A percentile compares a stretch with the other conserved stretches of the same genome.
Conservation (phyloP, 1,284 basidiomycete genomes). For the Hymenochaete sp. region DNA sequence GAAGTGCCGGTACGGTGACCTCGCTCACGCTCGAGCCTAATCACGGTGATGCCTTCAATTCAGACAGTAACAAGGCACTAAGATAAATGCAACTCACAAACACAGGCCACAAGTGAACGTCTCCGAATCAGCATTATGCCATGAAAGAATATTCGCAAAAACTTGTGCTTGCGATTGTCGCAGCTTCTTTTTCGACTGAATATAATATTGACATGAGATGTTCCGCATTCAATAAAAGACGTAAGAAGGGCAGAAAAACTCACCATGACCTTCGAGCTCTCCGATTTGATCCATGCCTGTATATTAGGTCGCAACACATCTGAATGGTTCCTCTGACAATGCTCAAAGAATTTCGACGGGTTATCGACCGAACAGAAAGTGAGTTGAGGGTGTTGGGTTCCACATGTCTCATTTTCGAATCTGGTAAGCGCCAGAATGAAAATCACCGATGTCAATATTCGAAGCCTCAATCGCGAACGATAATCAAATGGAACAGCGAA, state of each 20-base stretch:
- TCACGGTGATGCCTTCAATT: too few relatives aligned
- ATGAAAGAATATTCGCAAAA: conserved; percentile 7
- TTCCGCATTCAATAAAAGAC: neutral
- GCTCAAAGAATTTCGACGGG: conserved; percentile 9
- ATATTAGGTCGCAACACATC: conserved; percentile 7
- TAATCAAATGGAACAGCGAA: too few relatives aligned
- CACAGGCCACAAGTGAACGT: conserved; percentile 9
- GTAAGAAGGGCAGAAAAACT: neutral
- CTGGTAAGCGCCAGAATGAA: too few relatives aligned
- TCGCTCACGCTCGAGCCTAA: conserved; percentile 6
- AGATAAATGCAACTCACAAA: conserved; percentile 3
- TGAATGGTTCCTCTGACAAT: conserved; percentile 9
- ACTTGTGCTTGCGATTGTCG: too few relatives aligned
- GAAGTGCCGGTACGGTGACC: neutral
- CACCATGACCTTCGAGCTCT: neutral
- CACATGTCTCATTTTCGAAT: too few relatives aligned
- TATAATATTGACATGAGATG: too few relatives aligned
- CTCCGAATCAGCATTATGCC: conserved; percentile 1
- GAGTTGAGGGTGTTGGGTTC: neutral
- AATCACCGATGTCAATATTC: too few relatives aligned
- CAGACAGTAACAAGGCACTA: neutral
- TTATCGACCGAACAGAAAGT: conserved; percentile 3
- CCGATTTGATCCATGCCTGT: conserved; percentile 5
- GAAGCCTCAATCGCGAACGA: too few relatives aligned
- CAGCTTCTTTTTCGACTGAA: neutral